Conservation (phyloP, 2,329 filamentous ascomycete genomes). For the Apiospora koreana region DNA sequence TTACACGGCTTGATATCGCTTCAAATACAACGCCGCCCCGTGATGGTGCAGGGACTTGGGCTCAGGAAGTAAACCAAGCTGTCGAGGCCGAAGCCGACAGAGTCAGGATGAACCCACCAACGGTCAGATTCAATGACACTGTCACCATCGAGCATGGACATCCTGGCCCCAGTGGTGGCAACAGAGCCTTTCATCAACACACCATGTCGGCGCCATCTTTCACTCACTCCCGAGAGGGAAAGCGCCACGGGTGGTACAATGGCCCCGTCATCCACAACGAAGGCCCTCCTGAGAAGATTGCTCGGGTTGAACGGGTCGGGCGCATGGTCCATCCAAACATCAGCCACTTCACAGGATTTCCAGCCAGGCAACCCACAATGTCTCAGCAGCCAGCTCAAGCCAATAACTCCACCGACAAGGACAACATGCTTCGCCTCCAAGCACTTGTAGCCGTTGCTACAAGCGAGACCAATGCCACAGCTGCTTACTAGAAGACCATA, state of each 20-base stretch:
- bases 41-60: conserved; percentile 57
- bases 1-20: conserved; percentile 67
- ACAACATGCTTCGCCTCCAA: conserved; percentile 58
- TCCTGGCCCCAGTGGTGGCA: conserved; percentile 14
- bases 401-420: conserved; percentile 35
- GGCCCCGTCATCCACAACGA: conserved; percentile 44
- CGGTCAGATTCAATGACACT: conserved; percentile 57
- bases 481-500: conserved; percentile 29
- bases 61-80: conserved; percentile 56
- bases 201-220: conserved; percentile 61
- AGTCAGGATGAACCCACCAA: conserved; percentile 44
- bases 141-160: conserved; percentile 31
- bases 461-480: conserved; percentile 47
- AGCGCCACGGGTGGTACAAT: conserved; percentile 75
- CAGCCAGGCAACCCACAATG: conserved; percentile 35
- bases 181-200: conserved; percentile 51
- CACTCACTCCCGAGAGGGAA: conserved; percentile 58
- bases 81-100: conserved; percentile 57
- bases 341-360: conserved; percentile 52
- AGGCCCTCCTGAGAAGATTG: conserved; percentile 39
- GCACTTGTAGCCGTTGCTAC: conserved; percentile 67
- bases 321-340: conserved; percentile 62
- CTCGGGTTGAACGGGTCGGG: conserved; percentile 57
- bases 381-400: conserved; percentile 33
- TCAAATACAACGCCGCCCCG: conserved; percentile 46